A percentile compares a stretch with the other conserved stretches of the same genome.
phyloP scores from a whole-genome alignment of 2,329 filamentous ascomycete species.

The Madurella fahalii region DNA sequence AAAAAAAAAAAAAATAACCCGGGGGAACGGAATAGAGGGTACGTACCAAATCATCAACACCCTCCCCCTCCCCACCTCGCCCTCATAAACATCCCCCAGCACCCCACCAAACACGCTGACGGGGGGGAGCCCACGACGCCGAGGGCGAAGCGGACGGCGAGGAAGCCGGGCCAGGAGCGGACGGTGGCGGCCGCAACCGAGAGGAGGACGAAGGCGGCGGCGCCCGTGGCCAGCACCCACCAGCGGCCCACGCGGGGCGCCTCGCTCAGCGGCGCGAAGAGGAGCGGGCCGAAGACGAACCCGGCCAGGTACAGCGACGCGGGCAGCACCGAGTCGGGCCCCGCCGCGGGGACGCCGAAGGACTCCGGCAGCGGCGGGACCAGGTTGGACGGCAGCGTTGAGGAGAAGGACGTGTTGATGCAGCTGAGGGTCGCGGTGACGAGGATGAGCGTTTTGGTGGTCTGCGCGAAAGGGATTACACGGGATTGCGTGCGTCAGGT shows the following conservation, averaged over 20 bases:
- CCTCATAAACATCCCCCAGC: conserved; percentile 25
- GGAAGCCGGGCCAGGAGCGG: conserved; percentile 22
- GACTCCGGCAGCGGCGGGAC: conserved; percentile 15
- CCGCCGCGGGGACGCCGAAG: conserved; percentile 20
- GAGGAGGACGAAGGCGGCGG: conserved; percentile 21
- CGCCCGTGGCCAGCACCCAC: conserved; percentile 16
- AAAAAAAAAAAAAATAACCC: background rate
- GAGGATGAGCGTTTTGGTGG: conserved; percentile 24
- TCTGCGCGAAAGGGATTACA: conserved; percentile 11
- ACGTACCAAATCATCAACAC: conserved; percentile 26
- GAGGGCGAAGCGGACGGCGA: conserved; percentile 23
- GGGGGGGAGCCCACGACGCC: conserved; percentile 27
- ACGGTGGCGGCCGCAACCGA: conserved; percentile 21
- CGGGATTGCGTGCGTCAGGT: no score
- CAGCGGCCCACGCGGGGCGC: conserved; percentile 21
- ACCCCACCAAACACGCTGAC: conserved; percentile 28
- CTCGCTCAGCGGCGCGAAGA: conserved; percentile 28
- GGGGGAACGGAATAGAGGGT: background rate
- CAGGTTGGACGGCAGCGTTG: conserved; percentile 26
- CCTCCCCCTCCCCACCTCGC: conserved; percentile 22
- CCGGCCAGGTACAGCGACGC: conserved; percentile 27
- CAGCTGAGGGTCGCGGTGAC: conserved; percentile 22
- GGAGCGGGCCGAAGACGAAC: conserved; percentile 27
- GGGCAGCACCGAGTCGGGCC: conserved; percentile 24
- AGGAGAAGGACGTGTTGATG: conserved; percentile 26